Conservation (phyloP, 73 alveolate species). For the Blepharisma japonicum region DNA sequence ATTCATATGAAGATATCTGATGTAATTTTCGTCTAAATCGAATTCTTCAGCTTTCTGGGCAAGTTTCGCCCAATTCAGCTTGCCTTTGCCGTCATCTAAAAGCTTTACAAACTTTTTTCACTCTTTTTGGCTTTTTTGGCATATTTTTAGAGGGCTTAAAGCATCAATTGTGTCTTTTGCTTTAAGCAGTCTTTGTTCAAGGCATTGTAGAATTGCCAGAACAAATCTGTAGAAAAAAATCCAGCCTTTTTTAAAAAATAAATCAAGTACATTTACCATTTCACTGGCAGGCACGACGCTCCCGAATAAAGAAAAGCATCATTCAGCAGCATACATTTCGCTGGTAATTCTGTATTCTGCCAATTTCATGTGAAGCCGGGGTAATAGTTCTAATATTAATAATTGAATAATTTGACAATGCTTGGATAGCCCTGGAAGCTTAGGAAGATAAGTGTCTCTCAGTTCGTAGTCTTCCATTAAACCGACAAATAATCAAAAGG, state of each 20-base stretch:
- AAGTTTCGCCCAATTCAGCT: background rate
- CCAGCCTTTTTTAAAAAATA: slow-evolving; percentile 26
- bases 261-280: slow-evolving; percentile 16
- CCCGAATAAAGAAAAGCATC: slow-evolving; percentile 54
- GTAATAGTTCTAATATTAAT: slow-evolving; percentile 39
- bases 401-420: slow-evolving; percentile 54
- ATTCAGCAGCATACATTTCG: slow-evolving; percentile 68
- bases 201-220: background rate
- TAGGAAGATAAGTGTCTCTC: slow-evolving; percentile 56
- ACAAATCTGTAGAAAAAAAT: background rate
- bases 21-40: background rate
- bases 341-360: slow-evolving; percentile 32
- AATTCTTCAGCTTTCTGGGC: background rate
- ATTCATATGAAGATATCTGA: slow-evolving; percentile 5
- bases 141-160: background rate
- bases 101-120: background rate
- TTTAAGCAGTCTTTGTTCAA: slow-evolving; percentile 7
- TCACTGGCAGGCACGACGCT: slow-evolving; percentile 46
- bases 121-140: background rate
- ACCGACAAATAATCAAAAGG: slow-evolving; percentile 80
- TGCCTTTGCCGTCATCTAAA: background rate
- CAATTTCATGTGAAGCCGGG: slow-evolving; percentile 38
- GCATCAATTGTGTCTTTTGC: background rate
- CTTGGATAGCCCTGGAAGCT: slow-evolving; percentile 66
- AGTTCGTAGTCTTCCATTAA: slow-evolving; percentile 74